Evolutionary conservation across 106 monocot species (phyloP).

Genomic region (Dendrobium huoshanense): DNA sequence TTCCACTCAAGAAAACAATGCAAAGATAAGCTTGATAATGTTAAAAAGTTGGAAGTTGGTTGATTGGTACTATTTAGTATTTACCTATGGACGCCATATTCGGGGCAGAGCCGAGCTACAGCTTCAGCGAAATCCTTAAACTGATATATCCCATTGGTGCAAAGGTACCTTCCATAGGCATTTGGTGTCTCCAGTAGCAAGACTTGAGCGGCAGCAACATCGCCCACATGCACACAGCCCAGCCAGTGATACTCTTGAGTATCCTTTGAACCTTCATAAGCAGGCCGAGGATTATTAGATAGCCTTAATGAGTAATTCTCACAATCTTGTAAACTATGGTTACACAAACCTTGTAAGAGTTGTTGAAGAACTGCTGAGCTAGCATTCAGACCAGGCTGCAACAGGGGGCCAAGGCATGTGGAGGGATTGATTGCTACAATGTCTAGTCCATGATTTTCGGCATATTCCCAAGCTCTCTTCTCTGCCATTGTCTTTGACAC

Average conservation of each 20-base stretch:
- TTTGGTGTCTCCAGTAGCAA: constrained; percentile 42
- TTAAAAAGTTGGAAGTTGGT: not conserved
- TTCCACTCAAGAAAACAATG: no score
- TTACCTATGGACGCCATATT: constrained; percentile 37
- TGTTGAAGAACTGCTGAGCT: constrained; percentile 50
- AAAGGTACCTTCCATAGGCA: constrained; percentile 42
- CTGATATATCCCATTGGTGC: constrained; percentile 56
- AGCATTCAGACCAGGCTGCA: constrained; percentile 55
- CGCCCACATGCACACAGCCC: constrained; percentile 52
- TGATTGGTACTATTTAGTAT: not conserved
- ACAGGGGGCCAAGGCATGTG: constrained; percentile 39
- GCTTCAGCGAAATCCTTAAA: constrained; percentile 45
- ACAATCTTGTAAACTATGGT: not conserved
- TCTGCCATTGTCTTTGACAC: no score
- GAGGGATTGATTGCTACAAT: constrained; percentile 44
- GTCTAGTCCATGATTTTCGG: constrained; percentile 32
- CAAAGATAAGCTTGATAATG: no score
- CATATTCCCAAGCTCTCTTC: no score
- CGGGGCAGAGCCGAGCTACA: constrained; percentile 31
- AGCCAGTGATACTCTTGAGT: constrained; percentile 54
- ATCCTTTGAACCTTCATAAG: constrained; percentile 32
- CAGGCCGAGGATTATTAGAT: not conserved
- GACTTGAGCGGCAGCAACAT: constrained; percentile 55
- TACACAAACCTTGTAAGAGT: constrained; percentile 36
- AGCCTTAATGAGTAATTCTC: not conserved